Conservation (phyloP, 371 early-diverging fungal genomes). For the Mucor piriformis region DNA sequence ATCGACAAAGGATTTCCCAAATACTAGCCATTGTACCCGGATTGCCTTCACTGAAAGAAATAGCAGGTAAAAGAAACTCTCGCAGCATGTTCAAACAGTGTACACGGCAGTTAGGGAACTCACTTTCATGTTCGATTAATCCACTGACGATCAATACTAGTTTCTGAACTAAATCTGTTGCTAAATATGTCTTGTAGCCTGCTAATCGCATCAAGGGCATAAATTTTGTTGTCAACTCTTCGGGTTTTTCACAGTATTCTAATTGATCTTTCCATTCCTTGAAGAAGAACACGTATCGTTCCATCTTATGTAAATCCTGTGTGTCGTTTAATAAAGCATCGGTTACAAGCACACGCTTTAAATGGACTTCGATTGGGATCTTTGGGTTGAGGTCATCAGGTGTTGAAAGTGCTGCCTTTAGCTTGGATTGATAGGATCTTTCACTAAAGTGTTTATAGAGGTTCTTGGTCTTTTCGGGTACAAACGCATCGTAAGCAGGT, state of each 20-base stretch:
- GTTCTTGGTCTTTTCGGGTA: conserved; percentile 31
- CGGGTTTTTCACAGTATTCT: conserved; percentile 34
- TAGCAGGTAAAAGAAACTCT: conserved; percentile 73
- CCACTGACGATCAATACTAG: conserved; percentile 43
- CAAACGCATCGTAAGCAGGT: conserved; percentile 52
- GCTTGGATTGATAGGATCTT: conserved; percentile 34
- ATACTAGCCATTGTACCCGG: conserved; percentile 74
- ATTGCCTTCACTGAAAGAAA: conserved; percentile 70
- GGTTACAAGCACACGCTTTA: conserved; percentile 27
- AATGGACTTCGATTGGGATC: conserved; percentile 25
- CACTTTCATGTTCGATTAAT: conserved; percentile 36
- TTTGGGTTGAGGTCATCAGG: conserved; percentile 20
- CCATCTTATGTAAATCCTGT: conserved; percentile 29
- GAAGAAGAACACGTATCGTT: conserved; percentile 63
- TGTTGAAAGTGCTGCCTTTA: conserved; percentile 25
- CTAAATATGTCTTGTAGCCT: conserved; percentile 54
- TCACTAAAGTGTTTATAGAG: conserved; percentile 19
- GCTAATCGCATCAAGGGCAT: conserved; percentile 53
- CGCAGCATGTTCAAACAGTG: conserved; percentile 69
- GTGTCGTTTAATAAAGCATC: conserved; percentile 32
- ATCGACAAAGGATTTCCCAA: conserved; percentile 72
- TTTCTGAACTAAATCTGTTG: conserved; percentile 45
- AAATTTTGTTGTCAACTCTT: conserved; percentile 50
- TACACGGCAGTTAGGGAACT: conserved; percentile 23
- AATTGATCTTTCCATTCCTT: conserved; percentile 56